These are phyloP conservation scores for Oryza nivara DNA, from an alignment of 176 grass and related monocot genomes.

Conservation along the genomic window DNA sequence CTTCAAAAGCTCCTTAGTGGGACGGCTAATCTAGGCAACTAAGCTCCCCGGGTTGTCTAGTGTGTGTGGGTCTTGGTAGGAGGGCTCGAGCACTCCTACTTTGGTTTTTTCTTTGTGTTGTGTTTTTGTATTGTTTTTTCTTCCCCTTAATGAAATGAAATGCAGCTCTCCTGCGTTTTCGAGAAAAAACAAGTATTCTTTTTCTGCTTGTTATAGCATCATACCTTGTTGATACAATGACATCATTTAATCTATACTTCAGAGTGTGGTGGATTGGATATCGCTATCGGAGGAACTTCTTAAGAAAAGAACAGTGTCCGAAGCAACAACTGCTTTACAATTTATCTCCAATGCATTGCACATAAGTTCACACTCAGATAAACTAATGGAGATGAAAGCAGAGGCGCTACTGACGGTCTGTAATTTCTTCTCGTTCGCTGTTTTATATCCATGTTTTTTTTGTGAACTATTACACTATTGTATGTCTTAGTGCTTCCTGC, in stretches of 20 bases:
- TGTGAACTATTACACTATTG: background rate
- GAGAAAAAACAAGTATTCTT: background rate
- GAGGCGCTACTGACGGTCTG: constrained; percentile 78
- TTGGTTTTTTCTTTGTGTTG: too few relatives aligned
- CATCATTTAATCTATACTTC: constrained; percentile 26
- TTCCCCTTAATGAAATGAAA: too few relatives aligned
- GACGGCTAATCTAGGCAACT: too few relatives aligned
- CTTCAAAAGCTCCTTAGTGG: too few relatives aligned
- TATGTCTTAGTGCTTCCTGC: constrained; percentile 19
- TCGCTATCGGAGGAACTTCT: constrained; percentile 67
- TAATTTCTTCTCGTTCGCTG: constrained; percentile 28
- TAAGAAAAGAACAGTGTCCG: constrained; percentile 69
- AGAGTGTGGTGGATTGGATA: constrained; percentile 74
- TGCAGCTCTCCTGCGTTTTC: too few relatives aligned
- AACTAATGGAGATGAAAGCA: constrained; percentile 87
- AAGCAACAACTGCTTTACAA: constrained; percentile 71
- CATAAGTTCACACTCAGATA: constrained; percentile 78
- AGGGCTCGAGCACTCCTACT: too few relatives aligned
- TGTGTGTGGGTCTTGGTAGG: too few relatives aligned
- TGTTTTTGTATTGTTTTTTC: too few relatives aligned
- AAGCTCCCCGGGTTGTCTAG: too few relatives aligned
- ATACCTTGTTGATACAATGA: background rate
- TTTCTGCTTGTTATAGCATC: constrained; percentile 29
- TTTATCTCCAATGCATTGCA: constrained; percentile 77
- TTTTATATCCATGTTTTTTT: constrained; percentile 33